These are phyloP conservation scores for Ceriops tagal DNA, from an alignment of 345 rosid genomes.

Conservation along the genomic window DNA sequence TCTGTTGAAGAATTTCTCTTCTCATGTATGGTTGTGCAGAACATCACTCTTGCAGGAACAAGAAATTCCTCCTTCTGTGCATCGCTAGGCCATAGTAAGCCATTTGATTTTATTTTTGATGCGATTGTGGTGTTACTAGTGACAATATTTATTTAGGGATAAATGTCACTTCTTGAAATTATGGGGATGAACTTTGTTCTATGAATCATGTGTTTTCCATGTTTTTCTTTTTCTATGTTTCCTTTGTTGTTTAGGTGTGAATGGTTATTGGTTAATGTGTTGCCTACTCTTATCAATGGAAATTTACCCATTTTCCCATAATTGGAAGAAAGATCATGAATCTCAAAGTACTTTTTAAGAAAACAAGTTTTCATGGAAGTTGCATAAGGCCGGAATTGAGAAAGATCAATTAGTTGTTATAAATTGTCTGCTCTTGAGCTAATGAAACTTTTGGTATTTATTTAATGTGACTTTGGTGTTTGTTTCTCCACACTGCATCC, in stretches of 20 bases:
- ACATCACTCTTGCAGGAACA: too few species aligned
- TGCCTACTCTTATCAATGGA: background rate
- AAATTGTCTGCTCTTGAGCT: conserved; percentile 8
- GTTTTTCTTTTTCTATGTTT: background rate
- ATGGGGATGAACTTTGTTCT: background rate
- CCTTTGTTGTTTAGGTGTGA: background rate
- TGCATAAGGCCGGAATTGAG: conserved; percentile 11
- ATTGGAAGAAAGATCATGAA: conserved; percentile 22
- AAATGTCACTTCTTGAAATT: background rate
- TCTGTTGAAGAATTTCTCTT: background rate
- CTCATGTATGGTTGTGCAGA: background rate
- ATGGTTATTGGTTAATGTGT: too few species aligned
- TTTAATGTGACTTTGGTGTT: background rate
- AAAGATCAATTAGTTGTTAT: conserved; percentile 1
- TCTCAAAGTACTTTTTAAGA: conserved; percentile 12
- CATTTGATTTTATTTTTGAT: too few species aligned
- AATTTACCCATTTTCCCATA: conserved; percentile 8
- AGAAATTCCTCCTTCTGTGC: too few species aligned
- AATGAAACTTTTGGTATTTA: conserved; percentile 5
- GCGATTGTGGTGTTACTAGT: too few species aligned
- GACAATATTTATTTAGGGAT: background rate
- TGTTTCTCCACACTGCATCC: background rate
- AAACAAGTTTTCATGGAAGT: background rate
- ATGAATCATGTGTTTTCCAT: background rate
- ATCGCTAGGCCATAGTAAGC: too few species aligned